Conservation (phyloP, 352 stramenopile genomes). For the Phytopythium montanum region DNA sequence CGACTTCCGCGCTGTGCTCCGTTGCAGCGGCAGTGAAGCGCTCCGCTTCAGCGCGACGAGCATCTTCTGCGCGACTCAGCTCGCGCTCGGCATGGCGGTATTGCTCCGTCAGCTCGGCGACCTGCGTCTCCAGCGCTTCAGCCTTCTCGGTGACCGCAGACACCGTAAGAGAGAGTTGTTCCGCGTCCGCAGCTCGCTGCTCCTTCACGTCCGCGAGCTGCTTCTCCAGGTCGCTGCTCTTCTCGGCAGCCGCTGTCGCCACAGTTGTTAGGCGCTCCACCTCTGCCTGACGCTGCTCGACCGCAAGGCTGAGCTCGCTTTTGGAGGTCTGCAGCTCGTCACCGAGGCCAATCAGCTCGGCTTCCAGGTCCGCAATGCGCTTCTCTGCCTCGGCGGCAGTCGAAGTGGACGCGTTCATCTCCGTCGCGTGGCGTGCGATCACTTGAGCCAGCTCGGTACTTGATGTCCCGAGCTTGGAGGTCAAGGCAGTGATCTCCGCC, state of each 20-base stretch:
- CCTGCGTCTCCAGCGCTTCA: constrained; percentile 17
- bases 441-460: background rate
- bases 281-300: constrained; percentile 10
- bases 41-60: background rate
- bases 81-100: constrained; percentile 11
- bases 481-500: background rate
- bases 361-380: constrained; percentile 8
- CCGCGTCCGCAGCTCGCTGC: background rate
- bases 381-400: background rate
- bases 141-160: constrained; percentile 6
- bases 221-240: constrained; percentile 7
- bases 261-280: constrained; percentile 4
- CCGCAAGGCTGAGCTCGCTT: constrained; percentile 9
- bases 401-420: background rate
- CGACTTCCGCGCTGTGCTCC: background rate
- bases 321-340: constrained; percentile 16
- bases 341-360: background rate
- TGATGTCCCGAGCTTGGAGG: background rate
- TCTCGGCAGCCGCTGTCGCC: background rate
- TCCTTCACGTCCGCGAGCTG: background rate
- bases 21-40: background rate
- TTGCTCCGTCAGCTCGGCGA: constrained; percentile 12
- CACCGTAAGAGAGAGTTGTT: background rate
- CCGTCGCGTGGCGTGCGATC: background rate
- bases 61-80: background rate